Evolutionary conservation across 176 grass and related monocot genomes (phyloP), one percentile per base, ranked within the genome.

Genomic region (Bonia amplexicaulis): DNA sequence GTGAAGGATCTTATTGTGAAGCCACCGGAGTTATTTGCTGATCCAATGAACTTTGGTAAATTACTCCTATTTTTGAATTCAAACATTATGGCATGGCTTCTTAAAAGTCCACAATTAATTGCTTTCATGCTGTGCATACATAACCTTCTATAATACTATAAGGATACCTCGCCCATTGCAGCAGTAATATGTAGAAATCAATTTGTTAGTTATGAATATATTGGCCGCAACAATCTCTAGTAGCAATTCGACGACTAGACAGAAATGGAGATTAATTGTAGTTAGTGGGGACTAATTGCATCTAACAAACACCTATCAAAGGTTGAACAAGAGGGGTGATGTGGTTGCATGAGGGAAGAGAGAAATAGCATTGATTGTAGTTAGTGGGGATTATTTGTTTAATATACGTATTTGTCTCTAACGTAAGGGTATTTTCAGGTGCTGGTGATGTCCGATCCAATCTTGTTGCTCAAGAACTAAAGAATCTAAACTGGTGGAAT

Each of bases 21-120:
- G 6, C 76, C 67, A 47, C 42, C 77, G 6, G 68, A 83, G 33
- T 82, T 76, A 65, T 60, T n/a, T 52, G 27, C 63, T 84, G 59
- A 78, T 9, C 58, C 81, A 77, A 58, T 60, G 41, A 84, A 64
- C 82, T 82, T 85, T 87, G 91, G 93, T 98, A 98, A 90, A 78
- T 9, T 68, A 25, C 76, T 52, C 57, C 64, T 72, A 14, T 68
- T 27, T 63, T 63, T 63, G 5, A 27, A 58, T 61, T 9, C 13
- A 62, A 33, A 6, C 27, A 16, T 8, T 33, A 65, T 33, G 25
- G 19, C 71, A 73, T 5, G 27, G 7, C 47, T 63, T 27, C 5
- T 29, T 63, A 37, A 31, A 35, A 10, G 52, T 54, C 31, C 22
- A 75, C 12, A 54, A 6, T 66, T 14, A 14, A 72, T 26, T 6